Evolutionary conservation across 1,139 yeast species (phyloP).

Genomic region (Kodamaea anthophila): DNA sequence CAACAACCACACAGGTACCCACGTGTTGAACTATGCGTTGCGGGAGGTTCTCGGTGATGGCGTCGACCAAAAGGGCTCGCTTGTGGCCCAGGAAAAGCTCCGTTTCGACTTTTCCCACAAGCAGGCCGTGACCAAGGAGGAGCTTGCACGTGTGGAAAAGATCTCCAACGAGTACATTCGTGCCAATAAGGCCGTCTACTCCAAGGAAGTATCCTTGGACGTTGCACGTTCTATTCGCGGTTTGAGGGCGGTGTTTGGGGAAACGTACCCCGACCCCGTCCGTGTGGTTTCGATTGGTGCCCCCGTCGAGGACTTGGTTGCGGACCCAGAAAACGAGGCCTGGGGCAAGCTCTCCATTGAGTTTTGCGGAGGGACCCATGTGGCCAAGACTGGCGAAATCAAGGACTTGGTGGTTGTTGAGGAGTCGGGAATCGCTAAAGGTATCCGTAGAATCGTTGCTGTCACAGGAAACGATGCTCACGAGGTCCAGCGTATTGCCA

Average conservation of each 20-base stretch:
- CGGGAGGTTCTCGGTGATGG: conserved; percentile 81
- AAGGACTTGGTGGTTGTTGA: conserved; percentile 84
- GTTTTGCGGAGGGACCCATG: conserved; percentile 99
- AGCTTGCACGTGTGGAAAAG: conserved; percentile 68
- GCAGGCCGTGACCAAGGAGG: conserved; percentile 65
- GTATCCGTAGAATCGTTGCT: conserved; percentile 96
- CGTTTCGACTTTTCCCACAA: conserved; percentile 96
- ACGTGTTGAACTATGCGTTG: conserved; percentile 82
- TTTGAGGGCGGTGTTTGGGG: conserved; percentile 97
- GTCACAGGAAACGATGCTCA: conserved; percentile 90
- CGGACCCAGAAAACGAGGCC: conserved; percentile 60
- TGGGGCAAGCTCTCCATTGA: conserved; percentile 83
- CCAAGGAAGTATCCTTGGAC: conserved; percentile 74
- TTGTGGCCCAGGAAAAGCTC: conserved; percentile 90
- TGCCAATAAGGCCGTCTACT: conserved; percentile 64
- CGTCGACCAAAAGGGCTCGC: conserved; percentile 93
- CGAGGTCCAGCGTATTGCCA: conserved; percentile 80
- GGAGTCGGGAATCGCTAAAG: conserved; percentile 97
- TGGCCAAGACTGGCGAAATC: conserved; percentile 85
- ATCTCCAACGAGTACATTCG: conserved; percentile 69
- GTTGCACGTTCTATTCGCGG: conserved; percentile 72
- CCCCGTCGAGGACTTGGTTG: conserved; percentile 73
- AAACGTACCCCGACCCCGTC: conserved; percentile 97
- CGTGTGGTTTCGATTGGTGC: conserved; percentile 95
- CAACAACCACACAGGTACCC: conserved; percentile 98